Percentiles rank a stretch among this genome's conserved stretches.
phyloP scores from a whole-genome alignment of 331 rosid genomes.

The Ulmus americana region DNA sequence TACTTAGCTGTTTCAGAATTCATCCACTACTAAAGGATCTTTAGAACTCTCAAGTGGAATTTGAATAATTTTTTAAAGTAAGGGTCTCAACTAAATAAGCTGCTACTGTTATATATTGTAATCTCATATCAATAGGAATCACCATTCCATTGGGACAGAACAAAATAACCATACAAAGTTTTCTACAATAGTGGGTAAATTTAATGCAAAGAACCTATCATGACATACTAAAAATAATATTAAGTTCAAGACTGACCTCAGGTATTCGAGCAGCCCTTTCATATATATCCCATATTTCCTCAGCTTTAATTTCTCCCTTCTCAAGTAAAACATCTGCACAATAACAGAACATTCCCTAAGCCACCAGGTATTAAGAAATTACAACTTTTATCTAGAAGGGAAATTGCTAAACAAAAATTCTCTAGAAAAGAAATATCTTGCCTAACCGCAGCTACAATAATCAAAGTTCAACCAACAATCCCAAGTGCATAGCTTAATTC shows the following conservation, averaged over 20 bases:
- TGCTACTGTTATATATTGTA: neutral
- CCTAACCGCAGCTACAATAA: conserved; percentile 19
- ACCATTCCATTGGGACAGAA: neutral
- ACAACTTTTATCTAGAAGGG: conserved; percentile 1
- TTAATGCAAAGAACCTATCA: neutral
- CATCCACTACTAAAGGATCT: neutral
- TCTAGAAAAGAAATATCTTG: neutral
- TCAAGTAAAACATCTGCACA: conserved; percentile 79
- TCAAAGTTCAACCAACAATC: conserved; percentile 10
- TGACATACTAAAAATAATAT: conserved; percentile 10
- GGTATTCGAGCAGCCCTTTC: conserved; percentile 51
- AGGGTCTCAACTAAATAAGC: neutral
- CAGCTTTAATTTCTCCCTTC: conserved; percentile 65
- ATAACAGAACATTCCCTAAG: conserved; percentile 25
- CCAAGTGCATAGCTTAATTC: conserved; percentile 8
- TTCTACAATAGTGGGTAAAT: neutral
- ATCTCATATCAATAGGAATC: neutral
- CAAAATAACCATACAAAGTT: neutral
- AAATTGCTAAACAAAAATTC: conserved; percentile 15
- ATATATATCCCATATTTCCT: conserved; percentile 78
- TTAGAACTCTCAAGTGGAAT: neutral
- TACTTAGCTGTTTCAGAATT: neutral
- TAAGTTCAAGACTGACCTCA: conserved; percentile 50
- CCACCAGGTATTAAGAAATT: conserved; percentile 1
- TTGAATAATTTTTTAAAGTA: neutral